phyloP scores from a whole-genome alignment of 495 filamentous ascomycete genomes.

The Neurospora sp. region DNA sequence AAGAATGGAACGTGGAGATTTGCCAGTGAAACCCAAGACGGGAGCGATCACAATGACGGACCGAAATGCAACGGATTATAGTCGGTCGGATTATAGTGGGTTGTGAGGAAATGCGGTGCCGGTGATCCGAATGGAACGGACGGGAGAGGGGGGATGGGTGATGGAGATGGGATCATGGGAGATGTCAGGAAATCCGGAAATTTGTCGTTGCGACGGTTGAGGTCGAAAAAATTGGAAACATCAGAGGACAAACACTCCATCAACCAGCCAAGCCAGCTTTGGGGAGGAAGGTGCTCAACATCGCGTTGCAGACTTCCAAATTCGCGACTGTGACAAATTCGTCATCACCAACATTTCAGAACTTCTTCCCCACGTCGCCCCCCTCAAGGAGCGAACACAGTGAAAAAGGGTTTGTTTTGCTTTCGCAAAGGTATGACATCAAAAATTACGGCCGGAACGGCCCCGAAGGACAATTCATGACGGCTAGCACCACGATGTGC shows the following conservation, averaged over 20 bases:
- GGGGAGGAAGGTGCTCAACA: not conserved
- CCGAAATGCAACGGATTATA: not conserved
- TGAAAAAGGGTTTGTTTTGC: slow-evolving; percentile 8
- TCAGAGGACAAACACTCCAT: no score
- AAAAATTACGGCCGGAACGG: slow-evolving; percentile 18
- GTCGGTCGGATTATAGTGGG: not conserved
- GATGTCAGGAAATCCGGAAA: no score
- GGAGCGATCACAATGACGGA: not conserved
- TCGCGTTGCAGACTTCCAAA: no score
- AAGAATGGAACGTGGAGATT: not conserved
- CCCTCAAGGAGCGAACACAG: slow-evolving; percentile 1
- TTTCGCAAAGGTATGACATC: slow-evolving; percentile 6
- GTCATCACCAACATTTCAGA: no score
- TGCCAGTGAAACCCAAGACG: not conserved
- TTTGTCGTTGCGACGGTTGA: no score
- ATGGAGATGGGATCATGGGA: not conserved
- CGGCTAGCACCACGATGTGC: slow-evolving; percentile 15
- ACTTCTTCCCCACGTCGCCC: slow-evolving; percentile 7
- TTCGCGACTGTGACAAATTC: no score
- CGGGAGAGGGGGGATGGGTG: not conserved
- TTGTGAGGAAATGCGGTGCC: not conserved
- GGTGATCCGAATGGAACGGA: not conserved
- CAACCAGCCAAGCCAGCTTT: no score
- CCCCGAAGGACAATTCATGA: slow-evolving; percentile 18
- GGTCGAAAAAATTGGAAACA: no score